Conservation (phyloP, 2,329 filamentous ascomycete genomes). For the Calonectria pteridis region DNA sequence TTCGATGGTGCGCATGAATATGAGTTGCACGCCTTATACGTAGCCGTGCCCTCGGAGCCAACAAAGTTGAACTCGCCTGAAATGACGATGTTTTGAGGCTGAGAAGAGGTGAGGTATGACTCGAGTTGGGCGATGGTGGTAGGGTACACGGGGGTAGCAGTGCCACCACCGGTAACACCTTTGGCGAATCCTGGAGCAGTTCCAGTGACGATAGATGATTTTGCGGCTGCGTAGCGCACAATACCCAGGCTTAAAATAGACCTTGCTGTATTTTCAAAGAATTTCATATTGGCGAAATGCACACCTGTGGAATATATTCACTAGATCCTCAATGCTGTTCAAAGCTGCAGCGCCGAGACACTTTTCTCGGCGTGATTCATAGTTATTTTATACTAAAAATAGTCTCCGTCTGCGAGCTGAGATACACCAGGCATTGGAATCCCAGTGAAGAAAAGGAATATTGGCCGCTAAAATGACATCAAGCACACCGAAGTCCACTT, state of each 20-base stretch:
- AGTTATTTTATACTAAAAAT: neutral
- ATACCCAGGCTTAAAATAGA: neutral
- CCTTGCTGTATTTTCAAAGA: neutral
- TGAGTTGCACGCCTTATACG: neutral
- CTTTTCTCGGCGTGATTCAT: neutral
- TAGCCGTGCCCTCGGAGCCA: neutral
- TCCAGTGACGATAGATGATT: neutral
- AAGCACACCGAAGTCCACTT: neutral
- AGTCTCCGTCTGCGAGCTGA: too few relatives aligned
- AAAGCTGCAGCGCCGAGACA: neutral
- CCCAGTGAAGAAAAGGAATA: neutral
- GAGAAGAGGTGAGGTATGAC: neutral
- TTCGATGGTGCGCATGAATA: neutral
- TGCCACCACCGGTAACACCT: neutral
- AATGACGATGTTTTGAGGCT: neutral
- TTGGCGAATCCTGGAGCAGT: slow-evolving; percentile 1
- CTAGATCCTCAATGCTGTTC: neutral
- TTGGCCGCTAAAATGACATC: neutral
- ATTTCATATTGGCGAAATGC: neutral
- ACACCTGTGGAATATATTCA: neutral
- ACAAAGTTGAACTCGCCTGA: neutral
- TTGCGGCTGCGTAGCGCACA: neutral
- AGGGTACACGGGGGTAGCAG: neutral
- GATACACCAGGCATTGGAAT: too few relatives aligned
- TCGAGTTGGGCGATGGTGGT: neutral